Evolutionary conservation across 2,329 filamentous ascomycete genomes (phyloP), one percentile per base, ranked within the genome.

Genomic region (Trichoderma polysporum): DNA sequence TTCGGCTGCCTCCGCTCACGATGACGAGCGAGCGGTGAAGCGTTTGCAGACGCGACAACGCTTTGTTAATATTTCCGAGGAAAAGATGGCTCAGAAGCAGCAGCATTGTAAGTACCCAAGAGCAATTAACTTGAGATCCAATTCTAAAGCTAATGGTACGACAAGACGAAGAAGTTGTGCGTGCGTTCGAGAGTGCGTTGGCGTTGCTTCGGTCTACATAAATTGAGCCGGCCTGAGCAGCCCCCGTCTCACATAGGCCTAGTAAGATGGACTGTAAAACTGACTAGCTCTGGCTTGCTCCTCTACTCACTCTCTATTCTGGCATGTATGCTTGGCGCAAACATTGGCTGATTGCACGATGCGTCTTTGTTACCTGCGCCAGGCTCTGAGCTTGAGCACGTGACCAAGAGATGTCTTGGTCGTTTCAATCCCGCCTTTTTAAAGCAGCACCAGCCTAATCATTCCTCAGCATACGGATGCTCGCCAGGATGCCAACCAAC

Each of bases 41-140:
- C 88, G 93, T 65, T 83, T 97, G 53, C 91, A 90, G 74, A 97
- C 94, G 2, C 88, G 93, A 69, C 88, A 90, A 76, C 84, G 88
- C 68, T 91, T 90, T 76, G 92, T 97, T 33, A 87, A 90, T 69
- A 82, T 92, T 50, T 87, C 90, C 0, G 94, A 97, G 76, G 82
- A 87, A 45, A 85, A 83, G 29, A 82, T 97, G 66, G 87, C 88
- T 63, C 85, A 90, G 71, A 95, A 91, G 75, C 90, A 93, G 74
- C 84, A 89, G 68, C 93, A 97, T 73, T 92, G 93, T 97, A 80
- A 81, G 91, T 63, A 49, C 37, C 4, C 7, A 45, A 17, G 10
- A 22, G 22, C 35, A 9, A 35, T 12, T 19, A 17, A 31, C 53
- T 31, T 53, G 22, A 17, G 19, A 39, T 22, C 12, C 52, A 22